phyloP scores from a whole-genome alignment of 345 rosid genomes.

The Camelina laxa region DNA sequence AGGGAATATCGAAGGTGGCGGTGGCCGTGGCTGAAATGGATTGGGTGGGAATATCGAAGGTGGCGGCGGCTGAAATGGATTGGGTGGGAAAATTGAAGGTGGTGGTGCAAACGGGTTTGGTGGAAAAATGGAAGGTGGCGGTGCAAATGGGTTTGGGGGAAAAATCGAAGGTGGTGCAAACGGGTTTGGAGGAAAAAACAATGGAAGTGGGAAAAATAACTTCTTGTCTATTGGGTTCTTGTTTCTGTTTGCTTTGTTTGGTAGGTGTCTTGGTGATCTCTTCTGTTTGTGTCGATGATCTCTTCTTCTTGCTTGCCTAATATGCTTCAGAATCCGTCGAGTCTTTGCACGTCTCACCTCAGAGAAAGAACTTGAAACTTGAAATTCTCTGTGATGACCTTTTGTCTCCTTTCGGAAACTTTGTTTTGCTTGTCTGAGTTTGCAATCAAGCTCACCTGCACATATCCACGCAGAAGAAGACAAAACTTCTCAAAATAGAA shows the following conservation, averaged over 20 bases:
- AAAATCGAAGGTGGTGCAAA: conserved; percentile 35
- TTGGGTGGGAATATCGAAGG: conserved; percentile 41
- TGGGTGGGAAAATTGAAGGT: conserved; percentile 42
- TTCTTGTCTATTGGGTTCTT: conserved; percentile 17
- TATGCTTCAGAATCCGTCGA: conserved; percentile 31
- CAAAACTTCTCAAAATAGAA: conserved; percentile 10
- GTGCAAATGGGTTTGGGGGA: conserved; percentile 40
- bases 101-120: conserved; percentile 42
- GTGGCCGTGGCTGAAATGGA: conserved; percentile 47
- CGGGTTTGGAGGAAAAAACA: conserved; percentile 42
- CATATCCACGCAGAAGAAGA: conserved; percentile 14
- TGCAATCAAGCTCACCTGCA: conserved; percentile 75
- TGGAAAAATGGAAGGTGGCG: conserved; percentile 36
- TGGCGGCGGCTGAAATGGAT: conserved; percentile 45
- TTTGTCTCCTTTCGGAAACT: conserved; percentile 55
- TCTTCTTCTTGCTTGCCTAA: conserved; percentile 24
- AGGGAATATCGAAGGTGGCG: conserved; percentile 43
- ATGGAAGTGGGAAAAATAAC: conserved; percentile 39
- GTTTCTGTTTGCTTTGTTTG: neutral
- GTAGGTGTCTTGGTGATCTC: conserved; percentile 23
- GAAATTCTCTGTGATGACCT: conserved; percentile 57
- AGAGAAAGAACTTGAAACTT: conserved; percentile 49
- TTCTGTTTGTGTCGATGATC: conserved; percentile 15
- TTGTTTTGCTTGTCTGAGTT: conserved; percentile 50
- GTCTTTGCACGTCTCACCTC: neutral